Conservation (phyloP, 768 basidiomycete genomes). For the Myochromella boudieri region DNA sequence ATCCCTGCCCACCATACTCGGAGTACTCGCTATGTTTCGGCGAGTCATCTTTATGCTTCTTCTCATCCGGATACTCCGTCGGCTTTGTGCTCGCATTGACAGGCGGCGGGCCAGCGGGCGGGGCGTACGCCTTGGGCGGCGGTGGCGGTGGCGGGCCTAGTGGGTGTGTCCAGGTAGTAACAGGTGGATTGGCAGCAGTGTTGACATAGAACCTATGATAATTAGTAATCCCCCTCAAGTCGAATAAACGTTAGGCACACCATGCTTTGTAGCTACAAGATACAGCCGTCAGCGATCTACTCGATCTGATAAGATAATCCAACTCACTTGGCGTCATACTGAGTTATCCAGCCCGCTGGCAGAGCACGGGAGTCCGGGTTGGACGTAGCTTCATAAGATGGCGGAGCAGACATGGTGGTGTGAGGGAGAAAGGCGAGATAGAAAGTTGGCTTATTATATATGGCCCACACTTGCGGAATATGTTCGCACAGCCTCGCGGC, state of each 20-base stretch:
- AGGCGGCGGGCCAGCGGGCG: constrained; percentile 49
- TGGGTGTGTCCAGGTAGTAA: constrained; percentile 72
- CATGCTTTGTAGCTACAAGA: constrained; percentile 59
- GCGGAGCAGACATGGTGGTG: constrained; percentile 44
- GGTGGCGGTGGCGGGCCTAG: constrained; percentile 47
- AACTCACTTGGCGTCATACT: constrained; percentile 69
- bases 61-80: background rate
- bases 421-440: constrained; percentile 13
- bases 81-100: constrained; percentile 10
- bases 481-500: no score
- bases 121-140: constrained; percentile 37
- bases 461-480: no score
- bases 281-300: constrained; percentile 10
- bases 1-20: constrained; percentile 17
- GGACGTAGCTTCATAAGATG: constrained; percentile 26
- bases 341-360: constrained; percentile 67
- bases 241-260: constrained; percentile 33
- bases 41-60: background rate
- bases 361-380: constrained; percentile 63
- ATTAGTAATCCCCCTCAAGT: background rate
- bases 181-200: constrained; percentile 58
- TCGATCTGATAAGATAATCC: constrained; percentile 22
- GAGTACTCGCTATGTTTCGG: constrained; percentile 2
- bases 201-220: constrained; percentile 74
- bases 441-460: background rate